Conservation (phyloP, 164 flowering plant genomes). For the Houttuynia cordata region DNA sequence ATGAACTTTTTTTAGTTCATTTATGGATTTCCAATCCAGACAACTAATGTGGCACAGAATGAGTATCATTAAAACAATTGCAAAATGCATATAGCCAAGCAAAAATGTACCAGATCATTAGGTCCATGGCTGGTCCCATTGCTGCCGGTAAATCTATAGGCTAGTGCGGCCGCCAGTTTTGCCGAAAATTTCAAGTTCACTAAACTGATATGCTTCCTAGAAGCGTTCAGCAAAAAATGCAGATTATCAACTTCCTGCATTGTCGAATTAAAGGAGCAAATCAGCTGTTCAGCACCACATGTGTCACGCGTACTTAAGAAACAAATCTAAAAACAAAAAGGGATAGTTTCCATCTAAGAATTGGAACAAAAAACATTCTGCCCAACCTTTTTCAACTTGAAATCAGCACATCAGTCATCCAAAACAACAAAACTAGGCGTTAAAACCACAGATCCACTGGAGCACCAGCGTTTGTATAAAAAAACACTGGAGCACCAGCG, state of each 20-base stretch:
- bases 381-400: background rate
- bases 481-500: background rate
- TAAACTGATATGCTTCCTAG: background rate
- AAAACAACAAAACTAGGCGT: background rate
- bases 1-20: too few relatives aligned
- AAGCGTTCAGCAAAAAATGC: too few relatives aligned
- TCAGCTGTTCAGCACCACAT: too few relatives aligned
- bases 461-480: background rate
- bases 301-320: too few relatives aligned
- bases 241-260: too few relatives aligned
- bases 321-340: too few relatives aligned
- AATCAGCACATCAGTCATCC: background rate
- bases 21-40: too few relatives aligned
- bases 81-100: background rate
- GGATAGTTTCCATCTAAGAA: background rate
- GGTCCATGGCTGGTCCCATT: slow-evolving; percentile 50
- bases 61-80: too few relatives aligned
- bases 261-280: too few relatives aligned
- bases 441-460: background rate
- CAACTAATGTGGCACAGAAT: too few relatives aligned
- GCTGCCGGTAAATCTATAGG: slow-evolving; percentile 51
- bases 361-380: background rate
- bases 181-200: background rate
- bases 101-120: slow-evolving; percentile 42
- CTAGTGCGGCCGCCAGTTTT: slow-evolving; percentile 66